Conservation (phyloP, 129 eudicot species). For the Rutidosis leptorrhynchoides region DNA sequence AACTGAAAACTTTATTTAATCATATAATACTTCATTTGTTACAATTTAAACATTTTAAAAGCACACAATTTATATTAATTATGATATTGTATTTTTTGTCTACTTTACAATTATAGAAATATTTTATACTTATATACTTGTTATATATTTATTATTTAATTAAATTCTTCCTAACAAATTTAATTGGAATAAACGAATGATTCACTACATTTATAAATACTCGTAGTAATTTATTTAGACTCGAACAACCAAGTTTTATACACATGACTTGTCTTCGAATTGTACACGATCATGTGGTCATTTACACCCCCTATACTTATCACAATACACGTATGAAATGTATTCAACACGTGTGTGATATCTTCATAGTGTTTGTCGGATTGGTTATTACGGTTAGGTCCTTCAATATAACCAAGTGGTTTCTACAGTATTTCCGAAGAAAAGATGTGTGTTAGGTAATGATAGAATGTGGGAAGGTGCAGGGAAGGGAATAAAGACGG, state of each 20-base stretch:
- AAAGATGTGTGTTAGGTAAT: background rate
- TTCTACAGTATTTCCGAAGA: background rate
- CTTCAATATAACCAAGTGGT: background rate
- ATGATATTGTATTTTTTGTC: too few species aligned
- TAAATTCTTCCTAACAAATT: too few species aligned
- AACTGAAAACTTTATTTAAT: too few species aligned
- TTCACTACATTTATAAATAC: too few species aligned
- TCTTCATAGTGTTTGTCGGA: background rate
- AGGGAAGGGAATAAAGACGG: background rate
- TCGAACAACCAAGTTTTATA: background rate
- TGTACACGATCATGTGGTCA: background rate
- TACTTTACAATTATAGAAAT: too few species aligned
- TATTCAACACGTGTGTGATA: background rate
- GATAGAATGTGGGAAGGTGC: slow-evolving; percentile 23
- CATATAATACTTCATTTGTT: too few species aligned
- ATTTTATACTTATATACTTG: too few species aligned
- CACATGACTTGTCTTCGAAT: slow-evolving; percentile 3
- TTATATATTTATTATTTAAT: too few species aligned
- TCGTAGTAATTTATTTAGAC: too few species aligned
- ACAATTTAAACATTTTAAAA: too few species aligned
- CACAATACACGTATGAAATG: slow-evolving; percentile 14
- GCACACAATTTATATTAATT: too few species aligned
- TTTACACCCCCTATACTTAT: slow-evolving; percentile 6
- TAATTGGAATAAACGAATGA: too few species aligned
- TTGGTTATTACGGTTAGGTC: background rate